Evolutionary conservation across 805 yeast genomes (phyloP).

Genomic region (Metschnikowia cerradonensis): DNA sequence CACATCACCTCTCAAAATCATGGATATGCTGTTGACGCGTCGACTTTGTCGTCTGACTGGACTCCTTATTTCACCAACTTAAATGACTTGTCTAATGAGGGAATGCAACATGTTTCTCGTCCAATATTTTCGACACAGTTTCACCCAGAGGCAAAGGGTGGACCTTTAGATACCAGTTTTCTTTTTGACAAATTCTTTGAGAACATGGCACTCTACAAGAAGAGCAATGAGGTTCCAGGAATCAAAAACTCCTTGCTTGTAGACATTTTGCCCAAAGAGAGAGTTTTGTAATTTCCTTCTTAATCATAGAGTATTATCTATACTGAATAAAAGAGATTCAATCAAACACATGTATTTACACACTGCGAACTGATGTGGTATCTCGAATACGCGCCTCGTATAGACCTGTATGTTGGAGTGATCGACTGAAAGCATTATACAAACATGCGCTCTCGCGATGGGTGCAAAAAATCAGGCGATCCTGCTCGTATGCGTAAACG

Average conservation of each 20-base stretch:
- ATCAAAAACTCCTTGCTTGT: constrained; percentile 50
- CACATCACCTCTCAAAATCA: constrained; percentile 99
- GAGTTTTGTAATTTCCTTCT: constrained; percentile 41
- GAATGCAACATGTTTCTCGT: constrained; percentile 82
- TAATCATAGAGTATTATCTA: neutral
- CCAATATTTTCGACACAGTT: constrained; percentile 97
- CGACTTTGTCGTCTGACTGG: constrained; percentile 66
- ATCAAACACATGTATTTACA: neutral
- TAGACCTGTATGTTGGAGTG: neutral
- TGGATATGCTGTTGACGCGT: constrained; percentile 92
- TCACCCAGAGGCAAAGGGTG: constrained; percentile 99
- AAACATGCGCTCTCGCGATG: constrained; percentile 3
- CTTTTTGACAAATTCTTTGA: constrained; percentile 86
- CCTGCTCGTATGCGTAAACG: neutral
- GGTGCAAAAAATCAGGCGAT: constrained; percentile 5
- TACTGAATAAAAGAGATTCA: neutral
- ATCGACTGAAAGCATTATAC: constrained; percentile 2
- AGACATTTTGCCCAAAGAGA: constrained; percentile 60
- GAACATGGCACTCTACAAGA: constrained; percentile 54
- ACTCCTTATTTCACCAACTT: constrained; percentile 84
- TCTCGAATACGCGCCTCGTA: neutral
- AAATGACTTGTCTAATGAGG: constrained; percentile 96
- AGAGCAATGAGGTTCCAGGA: constrained; percentile 35
- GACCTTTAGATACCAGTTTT: constrained; percentile 90
- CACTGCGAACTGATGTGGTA: neutral